Evolutionary conservation across 2,329 filamentous ascomycete genomes (phyloP), one percentile per base, ranked within the genome.

Genomic region (Pleomassaria siparia): DNA sequence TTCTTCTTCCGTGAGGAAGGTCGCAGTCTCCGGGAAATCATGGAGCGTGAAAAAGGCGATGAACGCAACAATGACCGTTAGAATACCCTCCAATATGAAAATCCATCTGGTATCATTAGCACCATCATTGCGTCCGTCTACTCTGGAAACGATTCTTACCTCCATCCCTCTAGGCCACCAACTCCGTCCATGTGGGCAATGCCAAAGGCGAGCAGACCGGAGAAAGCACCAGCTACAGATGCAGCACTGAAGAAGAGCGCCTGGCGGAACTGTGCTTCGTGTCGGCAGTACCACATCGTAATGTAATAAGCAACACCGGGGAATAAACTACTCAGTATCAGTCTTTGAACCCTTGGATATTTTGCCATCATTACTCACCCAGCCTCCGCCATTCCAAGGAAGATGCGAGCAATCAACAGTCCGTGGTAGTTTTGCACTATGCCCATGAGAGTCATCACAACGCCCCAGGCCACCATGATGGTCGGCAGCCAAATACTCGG

Each of bases 171-270:
- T 0, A 67, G 51, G 2, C 54, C 78, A 4, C 74, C 75, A 10
- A 77, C 76, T 20, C 75, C 74, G 61, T 87, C 83, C 51, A 86
- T 78, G 54, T 88, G 85, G 16, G 73, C 74, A 54, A 88, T 86
- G 9, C 60, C 68, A 49, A 59, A 80, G 0, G 82, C 81, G 0
- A 86, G 72, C 4, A 86, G 67, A 2, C 82, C 81, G 4, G 79
- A 80, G 59, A 85, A 85, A 1, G 82, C 81, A 22, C 80, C 80
- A 1, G 82, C 80, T 5, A 83, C 67, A 5, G 79, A 77, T 2
- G 79, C 78, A 11, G 80, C 80, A 28, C 75, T 80, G 62, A 80
- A 84, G 62, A 84, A 85, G 11, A 84, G 69, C 1, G 80, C 79
- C 47, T 83, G 76, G 6, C 81, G 72, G 26, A 77, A 80, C 37